phyloP scores from a whole-genome alignment of 2,329 filamentous ascomycete species.

The Clonostachys sp. region DNA sequence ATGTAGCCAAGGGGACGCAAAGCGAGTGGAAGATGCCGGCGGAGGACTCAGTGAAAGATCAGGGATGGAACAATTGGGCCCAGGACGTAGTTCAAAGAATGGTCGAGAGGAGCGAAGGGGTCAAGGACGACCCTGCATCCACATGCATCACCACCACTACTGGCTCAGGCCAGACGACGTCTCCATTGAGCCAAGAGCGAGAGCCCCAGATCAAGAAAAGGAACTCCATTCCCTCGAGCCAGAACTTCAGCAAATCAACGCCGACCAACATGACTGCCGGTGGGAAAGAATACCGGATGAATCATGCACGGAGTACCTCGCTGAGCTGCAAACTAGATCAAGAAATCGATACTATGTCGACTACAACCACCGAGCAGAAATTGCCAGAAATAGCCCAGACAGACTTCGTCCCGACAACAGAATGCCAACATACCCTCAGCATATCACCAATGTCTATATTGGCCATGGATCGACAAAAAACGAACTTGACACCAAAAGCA shows the following conservation, averaged over 20 bases:
- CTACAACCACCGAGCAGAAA: not conserved
- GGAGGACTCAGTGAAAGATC: constrained; percentile 1
- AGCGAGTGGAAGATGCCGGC: not conserved
- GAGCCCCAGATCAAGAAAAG: not conserved
- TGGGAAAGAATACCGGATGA: not conserved
- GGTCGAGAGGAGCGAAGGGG: constrained; percentile 10
- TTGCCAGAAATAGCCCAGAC: not conserved
- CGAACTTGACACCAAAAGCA: not conserved
- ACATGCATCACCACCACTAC: constrained; percentile 60
- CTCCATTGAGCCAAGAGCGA: constrained; percentile 8
- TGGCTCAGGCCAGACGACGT: constrained; percentile 36
- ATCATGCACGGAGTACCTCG: constrained; percentile 1
- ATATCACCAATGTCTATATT: constrained; percentile 18
- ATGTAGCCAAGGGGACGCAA: constrained; percentile 3
- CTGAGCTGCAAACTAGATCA: constrained; percentile 1
- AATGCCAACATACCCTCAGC: constrained; percentile 7
- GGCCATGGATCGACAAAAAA: constrained; percentile 3
- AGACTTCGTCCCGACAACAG: not conserved
- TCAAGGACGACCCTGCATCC: constrained; percentile 35
- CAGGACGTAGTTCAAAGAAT: constrained; percentile 12
- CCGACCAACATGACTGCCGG: not conserved
- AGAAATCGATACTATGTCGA: constrained; percentile 1
- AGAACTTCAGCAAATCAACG: not conserved
- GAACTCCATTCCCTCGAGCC: not conserved
- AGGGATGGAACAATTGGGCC: constrained; percentile 8